phyloP scores from a whole-genome alignment of 2,329 filamentous ascomycete species.

The Apiospora rasikravindrae region DNA sequence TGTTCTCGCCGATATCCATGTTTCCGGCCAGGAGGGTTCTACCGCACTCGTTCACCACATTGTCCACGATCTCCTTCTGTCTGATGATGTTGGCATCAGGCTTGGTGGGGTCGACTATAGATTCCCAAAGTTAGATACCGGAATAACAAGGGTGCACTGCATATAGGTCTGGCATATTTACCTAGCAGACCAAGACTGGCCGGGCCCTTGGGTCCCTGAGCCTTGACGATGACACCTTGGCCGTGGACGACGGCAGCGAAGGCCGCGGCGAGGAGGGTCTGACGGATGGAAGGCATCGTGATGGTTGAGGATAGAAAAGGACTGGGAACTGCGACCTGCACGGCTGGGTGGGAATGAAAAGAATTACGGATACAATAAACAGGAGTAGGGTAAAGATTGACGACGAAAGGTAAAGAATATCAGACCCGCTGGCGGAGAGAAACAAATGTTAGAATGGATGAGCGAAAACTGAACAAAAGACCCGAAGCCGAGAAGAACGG shows the following conservation, averaged over 20 bases:
- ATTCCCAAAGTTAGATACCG: not conserved
- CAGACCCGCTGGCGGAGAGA: conserved; percentile 24
- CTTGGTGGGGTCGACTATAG: conserved; percentile 20
- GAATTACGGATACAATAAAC: conserved; percentile 11
- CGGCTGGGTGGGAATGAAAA: conserved; percentile 13
- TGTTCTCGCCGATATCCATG: conserved; percentile 65
- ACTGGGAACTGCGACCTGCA: conserved; percentile 21
- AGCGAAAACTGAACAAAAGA: conserved; percentile 21
- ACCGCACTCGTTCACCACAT: conserved; percentile 65
- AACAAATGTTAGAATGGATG: conserved; percentile 20
- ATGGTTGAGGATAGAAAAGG: conserved; percentile 5
- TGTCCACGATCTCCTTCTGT: conserved; percentile 57
- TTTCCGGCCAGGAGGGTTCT: conserved; percentile 64
- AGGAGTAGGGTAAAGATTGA: conserved; percentile 16
- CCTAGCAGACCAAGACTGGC: conserved; percentile 37
- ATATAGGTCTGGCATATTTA: conserved; percentile 24
- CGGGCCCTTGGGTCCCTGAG: conserved; percentile 34
- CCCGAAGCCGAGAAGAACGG: not conserved
- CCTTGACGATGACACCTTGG: conserved; percentile 39
- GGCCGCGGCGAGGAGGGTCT: conserved; percentile 28
- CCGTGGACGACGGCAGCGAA: conserved; percentile 36
- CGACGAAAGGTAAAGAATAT: conserved; percentile 14
- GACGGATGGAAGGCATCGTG: conserved; percentile 30
- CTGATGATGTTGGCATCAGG: conserved; percentile 66
- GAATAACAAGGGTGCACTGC: not conserved